Base-by-base conservation (phyloP, 78 protist genomes). In the Monocercomonoides exilis region DNA sequence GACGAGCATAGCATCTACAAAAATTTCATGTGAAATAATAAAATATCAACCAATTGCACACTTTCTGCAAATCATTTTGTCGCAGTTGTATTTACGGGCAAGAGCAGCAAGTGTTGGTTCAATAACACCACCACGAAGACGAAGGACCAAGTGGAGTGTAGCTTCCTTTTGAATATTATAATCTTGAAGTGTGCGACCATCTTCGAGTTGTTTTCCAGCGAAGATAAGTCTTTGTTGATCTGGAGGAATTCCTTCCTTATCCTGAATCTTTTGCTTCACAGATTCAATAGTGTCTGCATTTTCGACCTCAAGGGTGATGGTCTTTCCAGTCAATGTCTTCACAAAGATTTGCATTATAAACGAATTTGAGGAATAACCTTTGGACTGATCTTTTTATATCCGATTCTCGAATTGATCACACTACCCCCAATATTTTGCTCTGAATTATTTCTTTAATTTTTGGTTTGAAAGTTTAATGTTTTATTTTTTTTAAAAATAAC, bases 261-360 rank as follows among this genome's bases (percentile, higher is more conserved):
- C 98, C 91, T 95, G 98, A 91, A 97, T 97, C 95, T 97, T 97
- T 84, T 93, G 89, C 95, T 96, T 97, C 86, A 97, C 99, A 77
- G 93, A 94, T 41, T 97, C 98, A 81, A 97, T 96, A 84, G 97
- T 92, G 92, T 96, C 98, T 4, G 94, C 89, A n/a, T 94, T 81
- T 90, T 95, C 97, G 64, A 95, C 98, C 89, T 96, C 98, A 21
- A 98, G 94, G 33, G 99, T 94, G 94, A 96, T 96, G 92, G 99
- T 98, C 92, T 96, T 98, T 81, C 99, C 98, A 41, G 98, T 94
- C 2, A 96, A 92, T 79, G 97, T 97, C 92, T 96, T 96, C 80
- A 97, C 99, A 89, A 97, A 97, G 81, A 95, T 95, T 91, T 94
- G 96, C 95, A 64, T 85, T n/a, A n/a, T n/a, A n/a, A n/a, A n/a